These are phyloP conservation scores for Massariosphaeria phaeospora DNA, from an alignment of 495 filamentous ascomycete species.

Conservation along the genomic window DNA sequence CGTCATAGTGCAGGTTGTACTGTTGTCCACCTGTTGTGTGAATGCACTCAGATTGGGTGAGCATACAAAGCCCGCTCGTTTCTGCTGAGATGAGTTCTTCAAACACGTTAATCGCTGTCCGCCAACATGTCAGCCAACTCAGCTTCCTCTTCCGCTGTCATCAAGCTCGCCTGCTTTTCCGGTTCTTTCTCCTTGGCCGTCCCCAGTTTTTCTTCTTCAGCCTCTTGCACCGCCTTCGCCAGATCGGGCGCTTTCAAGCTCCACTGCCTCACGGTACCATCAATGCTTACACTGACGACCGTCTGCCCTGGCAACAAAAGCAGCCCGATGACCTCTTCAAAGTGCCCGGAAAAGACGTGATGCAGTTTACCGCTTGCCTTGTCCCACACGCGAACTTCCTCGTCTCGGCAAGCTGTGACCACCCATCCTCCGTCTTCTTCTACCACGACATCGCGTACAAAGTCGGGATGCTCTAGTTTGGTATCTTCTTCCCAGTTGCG, in stretches of 20 bases:
- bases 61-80: too few species aligned
- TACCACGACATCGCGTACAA: conserved; percentile 74
- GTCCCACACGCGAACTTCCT: conserved; percentile 90
- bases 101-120: conserved; percentile 49
- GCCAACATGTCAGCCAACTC: conserved; percentile 87
- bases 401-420: conserved; percentile 85
- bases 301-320: conserved; percentile 52
- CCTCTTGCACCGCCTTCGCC: conserved; percentile 43
- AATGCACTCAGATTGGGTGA: too few species aligned
- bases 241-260: conserved; percentile 61
- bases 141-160: conserved; percentile 78
- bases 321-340: conserved; percentile 83
- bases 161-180: conserved; percentile 82
- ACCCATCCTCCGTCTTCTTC: conserved; percentile 71
- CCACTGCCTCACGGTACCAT: conserved; percentile 84
- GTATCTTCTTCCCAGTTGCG: conserved; percentile 66
- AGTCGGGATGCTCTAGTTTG: conserved; percentile 74
- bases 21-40: too few species aligned
- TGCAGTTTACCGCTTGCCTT: conserved; percentile 65
- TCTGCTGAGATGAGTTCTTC: background rate
- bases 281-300: conserved; percentile 77
- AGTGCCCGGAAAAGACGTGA: conserved; percentile 78
- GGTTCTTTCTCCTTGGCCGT: conserved; percentile 53
- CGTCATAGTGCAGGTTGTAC: too few species aligned
- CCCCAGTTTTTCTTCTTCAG: conserved; percentile 51